phyloP scores from a whole-genome alignment of 2,329 filamentous ascomycete species.

The Monilinia fructicola region DNA sequence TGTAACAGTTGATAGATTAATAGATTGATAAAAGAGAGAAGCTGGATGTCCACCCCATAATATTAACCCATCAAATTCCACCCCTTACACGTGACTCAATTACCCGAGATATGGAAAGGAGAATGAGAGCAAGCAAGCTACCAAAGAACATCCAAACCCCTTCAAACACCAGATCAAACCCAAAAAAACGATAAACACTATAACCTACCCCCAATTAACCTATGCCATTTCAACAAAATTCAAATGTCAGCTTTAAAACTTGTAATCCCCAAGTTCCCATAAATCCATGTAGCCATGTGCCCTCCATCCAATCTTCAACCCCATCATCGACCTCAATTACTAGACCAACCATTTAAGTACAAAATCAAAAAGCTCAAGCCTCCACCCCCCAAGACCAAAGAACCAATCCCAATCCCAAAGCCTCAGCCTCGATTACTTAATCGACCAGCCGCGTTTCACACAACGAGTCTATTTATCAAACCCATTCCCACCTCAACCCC shows the following conservation, averaged over 20 bases:
- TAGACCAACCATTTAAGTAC: neutral
- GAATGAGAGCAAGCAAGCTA: neutral
- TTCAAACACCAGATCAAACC: neutral
- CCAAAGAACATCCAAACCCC: neutral
- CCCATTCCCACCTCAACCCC: neutral
- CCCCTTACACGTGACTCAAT: conserved; percentile 12
- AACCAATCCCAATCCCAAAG: neutral
- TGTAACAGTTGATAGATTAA: too few relatives aligned
- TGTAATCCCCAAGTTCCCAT: too few relatives aligned
- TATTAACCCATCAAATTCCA: neutral
- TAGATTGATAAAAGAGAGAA: too few relatives aligned
- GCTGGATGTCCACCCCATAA: too few relatives aligned
- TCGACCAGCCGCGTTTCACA: neutral
- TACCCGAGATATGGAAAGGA: neutral
- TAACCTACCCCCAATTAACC: neutral
- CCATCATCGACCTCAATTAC: neutral
- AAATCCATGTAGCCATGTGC: too few relatives aligned
- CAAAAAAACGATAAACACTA: rapidly evolving
- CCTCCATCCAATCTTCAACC: neutral
- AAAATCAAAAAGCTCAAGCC: too few relatives aligned
- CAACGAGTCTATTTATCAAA: neutral
- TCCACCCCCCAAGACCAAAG: neutral
- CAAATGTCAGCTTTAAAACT: too few relatives aligned
- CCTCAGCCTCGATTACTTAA: neutral
- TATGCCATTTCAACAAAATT: neutral